Evolutionary conservation across 169 alveolate species (phyloP).

Genomic region (Cryptosporidium bovis): DNA sequence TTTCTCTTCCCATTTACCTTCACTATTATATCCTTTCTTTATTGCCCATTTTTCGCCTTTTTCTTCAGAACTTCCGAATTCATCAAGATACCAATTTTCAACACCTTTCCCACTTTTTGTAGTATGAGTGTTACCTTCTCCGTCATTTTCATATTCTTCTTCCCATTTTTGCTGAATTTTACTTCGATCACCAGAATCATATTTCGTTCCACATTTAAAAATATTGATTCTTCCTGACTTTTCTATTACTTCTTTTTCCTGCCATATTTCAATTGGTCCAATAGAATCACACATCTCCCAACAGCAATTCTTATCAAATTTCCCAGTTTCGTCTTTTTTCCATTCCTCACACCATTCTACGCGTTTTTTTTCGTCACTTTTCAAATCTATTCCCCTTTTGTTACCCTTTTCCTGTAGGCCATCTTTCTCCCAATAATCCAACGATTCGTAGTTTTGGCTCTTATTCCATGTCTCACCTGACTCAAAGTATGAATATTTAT

Average conservation of each 20-base stretch:
- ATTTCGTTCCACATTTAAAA: slow-evolving; percentile 15
- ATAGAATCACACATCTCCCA: slow-evolving; percentile 31
- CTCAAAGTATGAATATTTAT: slow-evolving; percentile 16
- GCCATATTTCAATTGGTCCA: slow-evolving; percentile 62
- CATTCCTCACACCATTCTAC: slow-evolving; percentile 56
- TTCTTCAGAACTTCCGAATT: slow-evolving; percentile 33
- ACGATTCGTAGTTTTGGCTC: slow-evolving; percentile 20
- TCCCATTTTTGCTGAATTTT: slow-evolving; percentile 31
- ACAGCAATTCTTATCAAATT: slow-evolving; percentile 4
- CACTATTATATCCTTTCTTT: slow-evolving; percentile 48
- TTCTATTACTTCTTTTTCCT: slow-evolving; percentile 24
- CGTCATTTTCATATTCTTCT: slow-evolving; percentile 60
- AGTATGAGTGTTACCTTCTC: slow-evolving; percentile 39
- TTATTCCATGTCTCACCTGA: slow-evolving; percentile 21
- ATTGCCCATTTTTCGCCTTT: slow-evolving; percentile 62
- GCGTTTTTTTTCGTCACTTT: background rate
- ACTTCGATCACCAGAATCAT: slow-evolving; percentile 14
- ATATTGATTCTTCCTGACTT: slow-evolving; percentile 3
- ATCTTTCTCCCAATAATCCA: slow-evolving; percentile 48
- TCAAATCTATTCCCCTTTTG: slow-evolving; percentile 34
- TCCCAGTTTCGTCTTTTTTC: slow-evolving; percentile 13
- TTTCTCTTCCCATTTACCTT: slow-evolving; percentile 69
- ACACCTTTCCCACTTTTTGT: slow-evolving; percentile 45
- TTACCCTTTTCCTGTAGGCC: slow-evolving; percentile 21
- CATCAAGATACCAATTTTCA: slow-evolving; percentile 46